These are phyloP conservation scores for Coelastrella sp. DNA, from an alignment of 139 green algal genomes.

Conservation along the genomic window DNA sequence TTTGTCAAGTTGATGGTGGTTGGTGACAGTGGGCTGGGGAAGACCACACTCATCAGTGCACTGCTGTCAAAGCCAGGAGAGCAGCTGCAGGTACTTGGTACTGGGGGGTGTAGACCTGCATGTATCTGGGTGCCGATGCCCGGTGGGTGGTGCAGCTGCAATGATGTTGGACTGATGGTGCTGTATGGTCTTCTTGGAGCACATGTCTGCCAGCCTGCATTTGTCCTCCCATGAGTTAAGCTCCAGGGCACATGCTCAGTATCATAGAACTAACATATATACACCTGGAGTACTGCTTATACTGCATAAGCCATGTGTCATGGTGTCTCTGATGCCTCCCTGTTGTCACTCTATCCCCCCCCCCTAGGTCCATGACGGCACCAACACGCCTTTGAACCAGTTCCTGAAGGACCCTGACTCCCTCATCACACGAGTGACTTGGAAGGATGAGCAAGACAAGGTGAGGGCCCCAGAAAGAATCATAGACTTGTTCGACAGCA, in stretches of 20 bases:
- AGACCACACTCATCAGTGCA: conserved; percentile 77
- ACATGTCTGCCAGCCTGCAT: too few species aligned
- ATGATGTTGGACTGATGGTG: background rate
- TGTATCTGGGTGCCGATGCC: too few species aligned
- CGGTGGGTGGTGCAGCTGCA: background rate
- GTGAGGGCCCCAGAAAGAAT: background rate
- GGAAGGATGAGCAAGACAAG: conserved; percentile 73
- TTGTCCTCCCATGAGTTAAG: too few species aligned
- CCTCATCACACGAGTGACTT: conserved; percentile 72
- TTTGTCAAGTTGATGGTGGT: conserved; percentile 69
- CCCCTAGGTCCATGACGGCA: conserved; percentile 76
- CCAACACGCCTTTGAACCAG: conserved; percentile 70
- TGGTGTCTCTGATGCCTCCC: too few species aligned
- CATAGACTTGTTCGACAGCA: background rate
- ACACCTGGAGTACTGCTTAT: too few species aligned
- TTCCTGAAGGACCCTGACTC: conserved; percentile 77
- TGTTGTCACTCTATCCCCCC: background rate
- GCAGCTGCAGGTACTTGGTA: conserved; percentile 59
- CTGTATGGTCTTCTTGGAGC: background rate
- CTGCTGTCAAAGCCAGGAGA: conserved; percentile 72
- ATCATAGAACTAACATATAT: too few species aligned
- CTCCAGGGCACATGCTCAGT: too few species aligned
- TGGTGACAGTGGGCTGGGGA: conserved; percentile 74
- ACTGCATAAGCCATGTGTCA: too few species aligned
- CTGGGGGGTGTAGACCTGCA: too few species aligned